Evolutionary conservation across 306 rosid species (phyloP), one percentile per base, ranked within the genome.

Genomic region (Cucurbita moschata): DNA sequence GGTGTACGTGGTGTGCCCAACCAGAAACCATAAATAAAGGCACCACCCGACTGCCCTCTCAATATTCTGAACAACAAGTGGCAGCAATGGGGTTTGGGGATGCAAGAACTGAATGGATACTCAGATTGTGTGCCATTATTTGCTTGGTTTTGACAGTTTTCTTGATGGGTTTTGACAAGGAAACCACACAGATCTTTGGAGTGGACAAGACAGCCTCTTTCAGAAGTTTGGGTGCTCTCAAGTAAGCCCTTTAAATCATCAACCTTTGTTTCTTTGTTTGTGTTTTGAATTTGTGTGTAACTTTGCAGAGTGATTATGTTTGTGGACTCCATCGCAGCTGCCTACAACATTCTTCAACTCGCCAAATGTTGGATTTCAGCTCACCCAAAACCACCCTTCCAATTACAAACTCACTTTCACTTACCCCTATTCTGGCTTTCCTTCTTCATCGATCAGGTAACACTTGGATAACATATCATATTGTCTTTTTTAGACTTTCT

Each of bases 391-490:
- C 52, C 16, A 69, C 74, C 58, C 3, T 50, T 11, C 57, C 79
- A 70, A 56, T 77, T 72, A 1, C 75, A 76, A n/a, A 2, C 0
- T 21, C 6, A 4, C n/a, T 67, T 23, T 39, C 11, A 78, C 26
- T 2, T 86, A 6, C 49, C 5, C 83, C 9, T 84, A 61, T 81
- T 84, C 65, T 93, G 98, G 98, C 14, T 81, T 81, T 74, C 35
- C 52, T 75, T 88, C 76, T 80, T 87, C 49, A 47, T 90, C 62
- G 98, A 92, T 75, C 96, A 88, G 92, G 98, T 30, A 30, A 30
- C 35, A 30, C 2, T 30, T 30, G 0, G 4, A 30, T 3, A 30
- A 30, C 35, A 30, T 30, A 30, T 30, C 35, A 30, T 30, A 30
- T 30, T 30, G 35, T 30, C 35, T 3, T 0, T 3, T 26, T 26